Base-by-base conservation (phyloP, 164 flowering plant genomes). In the Vitis riparia region DNA sequence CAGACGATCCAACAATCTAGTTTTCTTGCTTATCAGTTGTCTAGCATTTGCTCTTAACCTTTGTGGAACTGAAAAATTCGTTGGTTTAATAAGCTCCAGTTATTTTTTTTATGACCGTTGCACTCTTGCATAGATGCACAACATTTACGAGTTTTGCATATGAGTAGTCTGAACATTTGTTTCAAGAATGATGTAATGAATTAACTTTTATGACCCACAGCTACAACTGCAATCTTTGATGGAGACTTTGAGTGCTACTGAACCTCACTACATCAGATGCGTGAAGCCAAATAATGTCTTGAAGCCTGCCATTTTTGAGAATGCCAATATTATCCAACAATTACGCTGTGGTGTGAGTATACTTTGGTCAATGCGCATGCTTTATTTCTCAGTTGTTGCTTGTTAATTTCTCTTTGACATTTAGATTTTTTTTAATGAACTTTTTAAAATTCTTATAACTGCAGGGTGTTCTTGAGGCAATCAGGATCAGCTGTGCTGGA, bases 401-500 rank as follows among this genome's bases (percentile, higher is more conserved):
- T 32, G 37, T 3, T 32, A 32, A 32, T 32, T 19, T 32, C 37
- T 32, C 37, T 32, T 32, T 32, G 6, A 32, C 5, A 32, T 1
- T 32, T 32, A 32, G 6, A 32, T 32, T 32, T 32, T 32, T 5
- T 32, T 32, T 32, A 32, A 32, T 5, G 6, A 32, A 5, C 37
- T 32, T 32, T 32, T 32, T 32, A 32, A 32, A 32, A 32, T 32
- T 32, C 61, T 12, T 16, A 58, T 9, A 58, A 58, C 57, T 59
- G 50, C 10, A 14, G 87, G 68, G 89, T 80, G 99, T 95, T 71
- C 93, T 95, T 73, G 99, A 95, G 82, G 99, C 99, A 70, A 95
- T 95, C 55, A 84, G 99, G 80, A 95, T 95, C 74, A 95, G 98
- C 79, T 95, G 99, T 85, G 98, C 98, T 78, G 99, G 99, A 58